phyloP scores from a whole-genome alignment of 495 filamentous ascomycete genomes.

The Penicillium malachiteum region DNA sequence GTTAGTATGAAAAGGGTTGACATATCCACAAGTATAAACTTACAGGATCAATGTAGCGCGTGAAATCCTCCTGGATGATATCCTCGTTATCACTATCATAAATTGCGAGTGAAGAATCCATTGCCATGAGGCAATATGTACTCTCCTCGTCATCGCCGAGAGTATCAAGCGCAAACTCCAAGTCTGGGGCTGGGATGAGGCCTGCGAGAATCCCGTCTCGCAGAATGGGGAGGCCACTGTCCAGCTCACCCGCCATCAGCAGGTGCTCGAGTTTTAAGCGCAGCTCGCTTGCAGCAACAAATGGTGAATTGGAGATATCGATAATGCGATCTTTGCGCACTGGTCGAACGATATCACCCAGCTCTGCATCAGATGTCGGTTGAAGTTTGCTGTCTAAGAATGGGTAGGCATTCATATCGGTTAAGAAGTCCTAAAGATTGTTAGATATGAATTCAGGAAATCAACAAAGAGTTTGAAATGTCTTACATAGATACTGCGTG shows the following conservation, averaged over 20 bases:
- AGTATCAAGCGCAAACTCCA: conserved; percentile 88
- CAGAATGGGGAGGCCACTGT: conserved; percentile 87
- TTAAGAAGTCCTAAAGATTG: conserved; percentile 70
- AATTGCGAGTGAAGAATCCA: conserved; percentile 53
- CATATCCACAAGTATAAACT: conserved; percentile 9
- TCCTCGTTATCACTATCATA: conserved; percentile 51
- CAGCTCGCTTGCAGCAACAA: conserved; percentile 71
- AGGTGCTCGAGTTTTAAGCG: conserved; percentile 77
- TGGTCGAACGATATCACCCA: conserved; percentile 81
- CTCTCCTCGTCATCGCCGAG: conserved; percentile 67
- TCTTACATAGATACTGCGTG: conserved; percentile 85
- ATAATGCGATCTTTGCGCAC: conserved; percentile 74
- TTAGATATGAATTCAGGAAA: conserved; percentile 15
- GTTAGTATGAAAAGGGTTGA: conserved; percentile 5
- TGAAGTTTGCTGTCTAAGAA: conserved; percentile 93
- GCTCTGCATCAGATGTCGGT: conserved; percentile 77
- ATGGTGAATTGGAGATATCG: conserved; percentile 77
- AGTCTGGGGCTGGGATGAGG: conserved; percentile 88
- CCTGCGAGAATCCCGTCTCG: conserved; percentile 78
- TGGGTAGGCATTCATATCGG: conserved; percentile 95
- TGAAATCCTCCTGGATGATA: conserved; percentile 63
- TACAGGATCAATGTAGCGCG: conserved; percentile 84
- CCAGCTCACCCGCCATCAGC: conserved; percentile 83
- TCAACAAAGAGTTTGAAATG: too few relatives aligned
- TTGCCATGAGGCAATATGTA: conserved; percentile 77